phyloP scores from a whole-genome alignment of 75 land plant genomes.

The Cunninghamia lanceolata region DNA sequence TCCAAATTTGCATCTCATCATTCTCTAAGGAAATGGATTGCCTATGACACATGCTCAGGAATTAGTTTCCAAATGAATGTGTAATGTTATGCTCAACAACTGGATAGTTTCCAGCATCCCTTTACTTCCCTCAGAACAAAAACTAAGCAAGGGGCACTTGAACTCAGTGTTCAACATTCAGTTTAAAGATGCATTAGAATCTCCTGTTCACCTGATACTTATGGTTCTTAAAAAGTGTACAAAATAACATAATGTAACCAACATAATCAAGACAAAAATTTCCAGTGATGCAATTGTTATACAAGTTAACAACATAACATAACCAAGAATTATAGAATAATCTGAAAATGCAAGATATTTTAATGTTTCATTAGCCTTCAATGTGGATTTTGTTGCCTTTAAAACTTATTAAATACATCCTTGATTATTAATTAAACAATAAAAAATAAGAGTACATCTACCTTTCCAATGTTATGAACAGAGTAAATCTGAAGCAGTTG shows the following conservation, averaged over 20 bases:
- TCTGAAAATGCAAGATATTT: neutral
- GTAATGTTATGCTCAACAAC: neutral
- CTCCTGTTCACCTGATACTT: neutral
- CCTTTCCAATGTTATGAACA: slow-evolving; percentile 95
- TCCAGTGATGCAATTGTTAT: neutral
- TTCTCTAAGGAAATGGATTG: neutral
- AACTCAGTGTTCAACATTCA: neutral
- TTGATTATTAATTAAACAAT: neutral
- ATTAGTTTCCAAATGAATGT: neutral
- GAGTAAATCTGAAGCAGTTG: slow-evolving; percentile 86
- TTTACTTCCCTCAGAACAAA: neutral
- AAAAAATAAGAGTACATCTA: slow-evolving; percentile 15
- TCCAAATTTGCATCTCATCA: neutral
- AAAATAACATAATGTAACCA: neutral
- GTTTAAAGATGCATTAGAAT: neutral
- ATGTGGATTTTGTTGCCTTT: neutral
- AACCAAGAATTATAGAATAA: neutral
- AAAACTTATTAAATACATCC: neutral
- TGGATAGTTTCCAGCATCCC: neutral
- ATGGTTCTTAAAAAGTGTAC: neutral
- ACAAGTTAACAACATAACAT: neutral
- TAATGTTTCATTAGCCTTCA: neutral
- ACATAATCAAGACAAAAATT: neutral
- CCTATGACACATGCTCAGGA: neutral
- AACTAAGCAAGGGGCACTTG: neutral